A percentile compares a stretch with the other conserved stretches of the same genome.
phyloP scores from a whole-genome alignment of 257 asterid genomes.

The Apocynum venetum region DNA sequence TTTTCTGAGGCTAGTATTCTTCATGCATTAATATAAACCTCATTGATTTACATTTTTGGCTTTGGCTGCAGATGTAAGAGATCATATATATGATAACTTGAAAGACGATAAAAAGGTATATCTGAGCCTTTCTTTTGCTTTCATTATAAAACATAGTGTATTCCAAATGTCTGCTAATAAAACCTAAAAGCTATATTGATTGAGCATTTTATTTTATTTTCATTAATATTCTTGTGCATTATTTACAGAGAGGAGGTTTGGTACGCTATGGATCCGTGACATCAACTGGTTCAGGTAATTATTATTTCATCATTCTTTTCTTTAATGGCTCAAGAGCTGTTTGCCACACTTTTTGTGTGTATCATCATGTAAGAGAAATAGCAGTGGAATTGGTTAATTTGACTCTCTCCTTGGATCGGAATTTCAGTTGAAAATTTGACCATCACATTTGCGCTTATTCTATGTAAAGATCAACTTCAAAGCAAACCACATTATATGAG shows the following conservation, averaged over 20 bases:
- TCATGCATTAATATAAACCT: not conserved
- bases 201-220: not conserved
- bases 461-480: not conserved
- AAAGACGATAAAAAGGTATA: conserved; percentile 60
- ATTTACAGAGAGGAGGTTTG: conserved; percentile 51
- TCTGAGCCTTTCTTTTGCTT: not conserved
- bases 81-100: conserved; percentile 35
- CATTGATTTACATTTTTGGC: not conserved
- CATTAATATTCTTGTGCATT: not conserved
- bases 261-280: conserved; percentile 65
- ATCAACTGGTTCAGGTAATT: conserved; percentile 66
- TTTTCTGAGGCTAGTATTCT: not conserved
- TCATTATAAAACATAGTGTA: not conserved
- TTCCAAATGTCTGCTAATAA: not conserved
- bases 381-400: not conserved
- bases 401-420: not conserved
- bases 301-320: not conserved
- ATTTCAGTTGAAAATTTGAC: not conserved
- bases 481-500: not conserved
- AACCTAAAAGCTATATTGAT: not conserved
- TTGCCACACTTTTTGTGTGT: not conserved
- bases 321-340: not conserved
- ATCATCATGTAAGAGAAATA: not conserved
- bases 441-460: not conserved
- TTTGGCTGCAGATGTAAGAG: conserved; percentile 44